These are phyloP conservation scores for Penicillium sp. DNA, from an alignment of 2,329 filamentous ascomycete species.

Conservation along the genomic window DNA sequence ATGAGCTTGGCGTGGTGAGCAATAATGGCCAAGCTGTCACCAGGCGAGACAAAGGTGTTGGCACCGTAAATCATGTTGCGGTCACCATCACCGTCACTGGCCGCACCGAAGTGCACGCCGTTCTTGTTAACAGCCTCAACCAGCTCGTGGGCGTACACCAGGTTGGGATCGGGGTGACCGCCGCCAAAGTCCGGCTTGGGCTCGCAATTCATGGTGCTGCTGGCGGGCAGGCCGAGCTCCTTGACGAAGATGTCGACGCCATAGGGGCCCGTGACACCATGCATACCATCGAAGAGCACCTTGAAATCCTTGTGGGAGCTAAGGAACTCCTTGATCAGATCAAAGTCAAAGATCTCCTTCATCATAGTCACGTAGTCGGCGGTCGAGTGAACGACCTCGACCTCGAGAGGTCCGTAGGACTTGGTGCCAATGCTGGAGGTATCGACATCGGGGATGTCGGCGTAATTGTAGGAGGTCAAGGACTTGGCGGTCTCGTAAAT, in stretches of 20 bases:
- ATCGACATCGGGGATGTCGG: slow-evolving; percentile 80
- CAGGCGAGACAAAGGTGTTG: slow-evolving; percentile 91
- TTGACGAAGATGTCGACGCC: slow-evolving; percentile 91
- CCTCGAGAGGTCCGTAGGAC: slow-evolving; percentile 79
- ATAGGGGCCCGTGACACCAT: slow-evolving; percentile 92
- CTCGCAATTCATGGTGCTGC: slow-evolving; percentile 82
- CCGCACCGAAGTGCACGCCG: slow-evolving; percentile 89
- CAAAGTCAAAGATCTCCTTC: slow-evolving; percentile 98
- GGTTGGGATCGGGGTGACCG: slow-evolving; percentile 94
- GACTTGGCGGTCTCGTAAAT: slow-evolving; percentile 90
- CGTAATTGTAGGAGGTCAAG: slow-evolving; percentile 85
- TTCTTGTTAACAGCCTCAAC: slow-evolving; percentile 90
- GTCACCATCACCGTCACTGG: slow-evolving; percentile 94
- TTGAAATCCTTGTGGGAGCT: slow-evolving; percentile 84
- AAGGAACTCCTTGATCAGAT: slow-evolving; percentile 92
- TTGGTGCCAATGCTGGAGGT: slow-evolving; percentile 74
- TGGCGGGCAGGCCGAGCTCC: slow-evolving; percentile 74
- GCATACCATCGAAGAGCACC: slow-evolving; percentile 89
- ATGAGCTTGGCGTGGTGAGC: slow-evolving; percentile 94
- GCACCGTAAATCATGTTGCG: slow-evolving; percentile 99
- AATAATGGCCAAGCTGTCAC: slow-evolving; percentile 96
- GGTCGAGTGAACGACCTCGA: slow-evolving; percentile 91
- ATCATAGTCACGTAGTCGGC: slow-evolving; percentile 90
- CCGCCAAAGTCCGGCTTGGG: slow-evolving; percentile 94
- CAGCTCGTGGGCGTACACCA: slow-evolving; percentile 91